Base-by-base conservation (phyloP, 2,329 filamentous ascomycete species). In the Colletotrichum lentis region DNA sequence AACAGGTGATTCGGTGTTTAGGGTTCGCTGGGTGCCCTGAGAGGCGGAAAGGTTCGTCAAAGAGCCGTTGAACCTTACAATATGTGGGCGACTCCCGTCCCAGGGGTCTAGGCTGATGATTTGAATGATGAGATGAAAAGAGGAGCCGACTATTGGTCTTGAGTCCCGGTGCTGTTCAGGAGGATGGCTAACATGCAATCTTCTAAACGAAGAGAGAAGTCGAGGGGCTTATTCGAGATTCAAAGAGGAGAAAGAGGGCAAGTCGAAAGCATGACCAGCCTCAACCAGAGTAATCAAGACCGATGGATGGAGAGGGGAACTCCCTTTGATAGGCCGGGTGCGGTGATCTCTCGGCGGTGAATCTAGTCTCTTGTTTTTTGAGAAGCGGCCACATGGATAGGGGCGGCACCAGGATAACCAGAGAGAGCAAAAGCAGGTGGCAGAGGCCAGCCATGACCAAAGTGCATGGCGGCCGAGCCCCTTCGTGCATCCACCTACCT, bases 21-120 rank as follows among this genome's bases (percentile, higher is more conserved):
- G 20, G 27, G 44, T 24, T 60, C 14, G 54, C 27, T 14, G 24
- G n/a, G 44, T 11, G 7, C 8, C 43, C 31, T 11, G 12, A 24
- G 50, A 47, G 27, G 27, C 46, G 54, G 44, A 37, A 50, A 24
- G 35, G 46, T 63, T 62, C 64, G 58, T 62, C 64, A 43, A 59
- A 52, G 47, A 37, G 52, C 39, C 27, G 16, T 39, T 27, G 44
- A 66, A 43, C 58, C 35, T 46, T 37, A 43, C 56, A 56, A 31
- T 41, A 16, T 22, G 20, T 18, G n/a, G 20, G 18, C 24, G 52
- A 41, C 43, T 63, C 50, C 43, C 46, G 52, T 44, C 16, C 14
- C 24, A 49, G 39, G 27, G 39, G 39, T 54, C 12, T 56, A 14
- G 20, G 53, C 22, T 27, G 53, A 54, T 39, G 53, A 54, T 39